Percentiles rank a stretch among this genome's conserved stretches.
phyloP scores from a whole-genome alignment of 2,329 filamentous ascomycete species.

The Ophiostoma novo-ulmi region DNA sequence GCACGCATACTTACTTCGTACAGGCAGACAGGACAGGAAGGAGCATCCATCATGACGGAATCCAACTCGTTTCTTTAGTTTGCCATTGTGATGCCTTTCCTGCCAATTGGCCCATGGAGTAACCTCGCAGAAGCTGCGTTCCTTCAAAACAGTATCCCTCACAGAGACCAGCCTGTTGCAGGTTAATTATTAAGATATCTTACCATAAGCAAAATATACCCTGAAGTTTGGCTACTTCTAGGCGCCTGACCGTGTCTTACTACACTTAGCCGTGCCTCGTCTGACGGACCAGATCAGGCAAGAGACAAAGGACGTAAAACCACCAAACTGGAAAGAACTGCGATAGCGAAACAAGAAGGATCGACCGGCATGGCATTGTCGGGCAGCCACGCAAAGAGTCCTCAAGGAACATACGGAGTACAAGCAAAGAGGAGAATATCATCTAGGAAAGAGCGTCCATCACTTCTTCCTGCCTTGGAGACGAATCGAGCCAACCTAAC shows the following conservation, averaged over 20 bases:
- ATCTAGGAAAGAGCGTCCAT: not conserved
- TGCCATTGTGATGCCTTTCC: not conserved
- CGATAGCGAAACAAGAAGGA: slow-evolving; percentile 6
- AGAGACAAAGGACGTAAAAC: slow-evolving; percentile 12
- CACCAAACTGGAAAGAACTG: not conserved
- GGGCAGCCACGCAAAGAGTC: not conserved
- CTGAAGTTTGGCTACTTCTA: not conserved
- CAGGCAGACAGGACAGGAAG: slow-evolving; percentile 1
- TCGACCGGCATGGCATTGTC: not conserved
- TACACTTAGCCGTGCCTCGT: not conserved
- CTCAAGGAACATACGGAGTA: not conserved
- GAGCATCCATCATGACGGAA: not conserved
- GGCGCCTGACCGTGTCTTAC: not conserved
- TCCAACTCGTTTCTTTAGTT: not conserved
- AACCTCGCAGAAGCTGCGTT: not conserved
- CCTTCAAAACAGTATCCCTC: not conserved
- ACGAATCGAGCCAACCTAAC: not conserved
- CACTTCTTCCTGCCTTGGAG: not conserved
- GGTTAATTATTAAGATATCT: too few relatives aligned
- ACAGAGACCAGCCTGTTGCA: too few relatives aligned
- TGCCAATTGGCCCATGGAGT: not conserved
- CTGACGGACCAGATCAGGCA: slow-evolving; percentile 11
- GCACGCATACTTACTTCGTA: not conserved
- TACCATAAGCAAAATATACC: too few relatives aligned
- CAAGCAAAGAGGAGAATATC: too few relatives aligned